Base-by-base conservation (phyloP, 2,329 filamentous ascomycete species). In the Cordyceps farinosa region DNA sequence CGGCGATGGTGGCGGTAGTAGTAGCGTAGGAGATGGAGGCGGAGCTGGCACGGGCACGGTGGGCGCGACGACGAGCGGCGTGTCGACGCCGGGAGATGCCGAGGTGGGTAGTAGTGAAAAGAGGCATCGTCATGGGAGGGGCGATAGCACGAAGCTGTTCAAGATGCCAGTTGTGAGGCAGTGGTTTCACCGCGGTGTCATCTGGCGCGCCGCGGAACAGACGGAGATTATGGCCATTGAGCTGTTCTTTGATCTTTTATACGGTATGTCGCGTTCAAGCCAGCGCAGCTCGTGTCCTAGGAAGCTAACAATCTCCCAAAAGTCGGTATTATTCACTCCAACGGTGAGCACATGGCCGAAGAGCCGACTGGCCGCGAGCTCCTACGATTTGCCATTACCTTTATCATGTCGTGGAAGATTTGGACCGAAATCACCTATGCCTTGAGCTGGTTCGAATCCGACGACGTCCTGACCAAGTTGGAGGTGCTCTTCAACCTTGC, bases 181-280 rank as follows among this genome's bases (percentile, higher is more conserved):
- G 74, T 88, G 88, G 74, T 88, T 88, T 68, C 85, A 89, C 70
- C 84, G 84, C 64, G 86, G 85, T 0, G 77, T 89, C 13, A 73
- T 89, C 8, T 89, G 86, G 86, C 78, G 87, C 56, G 82, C 84
- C 2, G 80, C 79, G 8, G 81, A 83, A 57, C 75, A 78, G 27
- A 84, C 85, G n/a, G 81, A 87, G 71, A 84, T 88, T 6, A 84
- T 84, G 66, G 82, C 79, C 17, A 88, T 87, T 68, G 87, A 89
- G 71, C 79, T 89, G 1, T 88, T 88, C 68, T 80, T 87, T 13
- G 87, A 88, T 68, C 76, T 88, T 42, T 78, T 87, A 44, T 87
- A 87, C 65, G 78, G 74, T 76, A 65, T 59, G 69, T 48, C 8
- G 15, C 42, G 2, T 45, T 11, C 11, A 22, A 22, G 22, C 22